Conservation (phyloP, 202 grass and related monocot genomes). For the Setaria italica region DNA sequence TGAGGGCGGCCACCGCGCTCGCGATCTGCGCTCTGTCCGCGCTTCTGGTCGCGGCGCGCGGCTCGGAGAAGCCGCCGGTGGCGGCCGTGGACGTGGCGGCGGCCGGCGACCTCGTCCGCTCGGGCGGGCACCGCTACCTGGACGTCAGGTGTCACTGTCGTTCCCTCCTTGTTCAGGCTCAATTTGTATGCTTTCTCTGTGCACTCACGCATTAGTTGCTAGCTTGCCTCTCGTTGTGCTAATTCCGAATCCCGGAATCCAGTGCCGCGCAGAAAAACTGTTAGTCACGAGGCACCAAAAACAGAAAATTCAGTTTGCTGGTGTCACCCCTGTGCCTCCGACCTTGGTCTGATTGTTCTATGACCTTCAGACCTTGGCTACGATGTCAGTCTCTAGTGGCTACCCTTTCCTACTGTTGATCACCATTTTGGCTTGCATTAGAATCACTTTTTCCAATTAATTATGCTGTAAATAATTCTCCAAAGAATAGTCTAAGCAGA, state of each 20-base stretch:
- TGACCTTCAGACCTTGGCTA: neutral
- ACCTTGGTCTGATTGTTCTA: neutral
- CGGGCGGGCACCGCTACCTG: constrained; percentile 53
- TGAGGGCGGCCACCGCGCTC: constrained; percentile 6
- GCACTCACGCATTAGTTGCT: neutral
- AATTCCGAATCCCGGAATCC: neutral
- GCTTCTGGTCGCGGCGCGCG: neutral
- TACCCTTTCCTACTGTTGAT: neutral
- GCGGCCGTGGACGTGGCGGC: constrained; percentile 50
- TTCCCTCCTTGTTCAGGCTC: neutral
- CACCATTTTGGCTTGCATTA: neutral
- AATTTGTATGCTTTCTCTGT: neutral
- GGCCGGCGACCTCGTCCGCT: constrained; percentile 47
- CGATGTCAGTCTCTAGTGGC: neutral
- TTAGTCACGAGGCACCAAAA: neutral
- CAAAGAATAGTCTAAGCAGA: neutral
- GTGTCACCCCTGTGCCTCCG: neutral
- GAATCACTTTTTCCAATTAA: neutral
- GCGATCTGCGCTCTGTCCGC: constrained; percentile 5
- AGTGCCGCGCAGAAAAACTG: neutral
- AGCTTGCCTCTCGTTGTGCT: neutral
- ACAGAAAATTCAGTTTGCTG: neutral
- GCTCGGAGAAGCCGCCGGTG: constrained; percentile 27
- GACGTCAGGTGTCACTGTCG: constrained; percentile 54
- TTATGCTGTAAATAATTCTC: neutral